Evolutionary conservation across 345 rosid species (phyloP).

Genomic region (Acer negundo): DNA sequence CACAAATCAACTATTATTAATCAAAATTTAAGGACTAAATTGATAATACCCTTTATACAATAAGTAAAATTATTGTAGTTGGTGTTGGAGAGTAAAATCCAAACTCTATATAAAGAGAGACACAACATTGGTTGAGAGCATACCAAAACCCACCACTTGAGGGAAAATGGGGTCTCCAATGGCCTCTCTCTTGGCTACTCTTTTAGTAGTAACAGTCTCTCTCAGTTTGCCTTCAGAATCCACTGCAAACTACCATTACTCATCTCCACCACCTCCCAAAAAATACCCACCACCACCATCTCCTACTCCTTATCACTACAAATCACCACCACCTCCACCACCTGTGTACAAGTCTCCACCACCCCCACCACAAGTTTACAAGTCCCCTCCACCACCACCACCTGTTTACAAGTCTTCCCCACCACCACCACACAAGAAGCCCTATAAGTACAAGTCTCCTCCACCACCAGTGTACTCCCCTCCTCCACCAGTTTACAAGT

Average conservation of each 20-base stretch:
- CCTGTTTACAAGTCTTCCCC: conserved; percentile 26
- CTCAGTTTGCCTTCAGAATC: conserved; percentile 44
- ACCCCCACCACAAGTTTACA: conserved; percentile 23
- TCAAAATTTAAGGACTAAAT: too few species aligned
- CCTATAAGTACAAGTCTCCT: conserved; percentile 11
- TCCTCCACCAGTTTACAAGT: conserved; percentile 15
- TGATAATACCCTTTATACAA: too few species aligned
- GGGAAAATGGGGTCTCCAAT: conserved; percentile 47
- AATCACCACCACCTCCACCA: background rate
- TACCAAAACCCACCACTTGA: conserved; percentile 21
- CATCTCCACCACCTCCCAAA: conserved; percentile 41
- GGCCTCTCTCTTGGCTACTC: conserved; percentile 52
- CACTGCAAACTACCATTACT: conserved; percentile 41
- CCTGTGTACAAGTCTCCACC: background rate
- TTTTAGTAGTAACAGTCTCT: conserved; percentile 46
- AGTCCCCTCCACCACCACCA: conserved; percentile 25
- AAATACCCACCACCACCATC: conserved; percentile 16
- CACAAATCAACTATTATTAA: too few species aligned
- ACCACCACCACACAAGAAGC: conserved; percentile 14
- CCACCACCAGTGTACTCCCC: conserved; percentile 30
- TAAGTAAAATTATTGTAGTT: background rate
- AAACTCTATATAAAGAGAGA: conserved; percentile 61
- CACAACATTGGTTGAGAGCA: conserved; percentile 29
- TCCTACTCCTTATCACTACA: background rate
- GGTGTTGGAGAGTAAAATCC: conserved; percentile 19